These are phyloP conservation scores for Exobasidium rhododendri DNA, from an alignment of 1,284 basidiomycete genomes.

Conservation along the genomic window DNA sequence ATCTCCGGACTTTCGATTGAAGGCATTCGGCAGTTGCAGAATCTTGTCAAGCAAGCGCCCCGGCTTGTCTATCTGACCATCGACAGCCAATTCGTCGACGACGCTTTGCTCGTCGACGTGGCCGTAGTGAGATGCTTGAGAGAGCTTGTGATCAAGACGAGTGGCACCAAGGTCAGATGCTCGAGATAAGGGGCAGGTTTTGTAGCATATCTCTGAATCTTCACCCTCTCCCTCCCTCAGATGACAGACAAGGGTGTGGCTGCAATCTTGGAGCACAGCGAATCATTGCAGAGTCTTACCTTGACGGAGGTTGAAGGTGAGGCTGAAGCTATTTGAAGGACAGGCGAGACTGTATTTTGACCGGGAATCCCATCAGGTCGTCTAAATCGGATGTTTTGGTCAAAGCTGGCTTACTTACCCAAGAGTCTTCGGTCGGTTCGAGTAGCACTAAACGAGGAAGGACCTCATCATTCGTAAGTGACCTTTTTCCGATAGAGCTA, in stretches of 20 bases:
- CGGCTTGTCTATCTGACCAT: conserved; percentile 3
- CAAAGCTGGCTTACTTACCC: not conserved
- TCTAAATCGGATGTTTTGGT: conserved; percentile 1
- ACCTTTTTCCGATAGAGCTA: not conserved
- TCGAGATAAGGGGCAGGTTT: not conserved
- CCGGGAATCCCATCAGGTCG: too few relatives aligned
- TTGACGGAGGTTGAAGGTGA: conserved; percentile 7
- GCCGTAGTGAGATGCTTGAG: not conserved
- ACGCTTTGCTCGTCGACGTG: not conserved
- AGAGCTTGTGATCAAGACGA: not conserved
- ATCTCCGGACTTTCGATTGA: conserved; percentile 4
- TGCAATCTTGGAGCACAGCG: conserved; percentile 1
- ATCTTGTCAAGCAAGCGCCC: not conserved
- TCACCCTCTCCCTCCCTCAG: not conserved
- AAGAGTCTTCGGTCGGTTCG: not conserved
- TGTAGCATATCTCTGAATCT: not conserved
- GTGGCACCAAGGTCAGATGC: conserved; percentile 7
- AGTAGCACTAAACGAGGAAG: not conserved
- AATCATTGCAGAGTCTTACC: not conserved
- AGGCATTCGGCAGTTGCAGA: conserved; percentile 1
- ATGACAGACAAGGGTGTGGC: conserved; percentile 5
- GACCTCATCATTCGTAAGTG: conserved; percentile 7
- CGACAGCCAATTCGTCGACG: conserved; percentile 11
- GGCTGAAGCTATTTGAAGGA: too few relatives aligned
- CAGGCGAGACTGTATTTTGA: too few relatives aligned